Percentiles rank a stretch among this genome's conserved stretches.
phyloP scores from a whole-genome alignment of 208 protist genomes.

The Trypanosoma scelopori region DNA sequence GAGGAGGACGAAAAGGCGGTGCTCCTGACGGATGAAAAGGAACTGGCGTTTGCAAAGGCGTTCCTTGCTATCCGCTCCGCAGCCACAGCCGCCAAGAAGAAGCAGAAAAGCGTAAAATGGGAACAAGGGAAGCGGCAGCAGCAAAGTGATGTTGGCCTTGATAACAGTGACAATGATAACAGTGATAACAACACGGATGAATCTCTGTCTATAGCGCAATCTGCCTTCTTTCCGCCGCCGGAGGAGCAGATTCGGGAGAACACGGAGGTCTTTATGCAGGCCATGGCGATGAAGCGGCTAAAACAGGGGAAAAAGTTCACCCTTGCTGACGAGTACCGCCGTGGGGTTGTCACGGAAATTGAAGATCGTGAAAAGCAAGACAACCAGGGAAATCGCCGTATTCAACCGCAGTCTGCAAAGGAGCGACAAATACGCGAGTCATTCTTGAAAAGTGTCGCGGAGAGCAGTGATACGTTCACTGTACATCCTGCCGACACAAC shows the following conservation, averaged over 20 bases:
- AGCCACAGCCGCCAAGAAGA: conserved; percentile 36
- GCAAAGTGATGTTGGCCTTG: neutral
- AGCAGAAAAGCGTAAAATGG: conserved; percentile 20
- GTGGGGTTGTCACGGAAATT: conserved; percentile 46
- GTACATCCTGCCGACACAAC: conserved; percentile 18
- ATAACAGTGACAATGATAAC: conserved; percentile 16
- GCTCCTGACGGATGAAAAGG: conserved; percentile 75
- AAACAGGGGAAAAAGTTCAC: conserved; percentile 45
- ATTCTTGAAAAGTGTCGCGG: conserved; percentile 66
- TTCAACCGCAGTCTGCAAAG: conserved; percentile 64
- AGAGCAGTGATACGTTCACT: conserved; percentile 53
- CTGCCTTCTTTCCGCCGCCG: conserved; percentile 67
- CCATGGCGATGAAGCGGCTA: conserved; percentile 39
- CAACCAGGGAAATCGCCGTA: conserved; percentile 15
- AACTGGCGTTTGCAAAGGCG: conserved; percentile 79
- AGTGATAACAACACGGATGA: conserved; percentile 16
- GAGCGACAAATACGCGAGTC: conserved; percentile 62
- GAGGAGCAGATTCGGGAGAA: conserved; percentile 76
- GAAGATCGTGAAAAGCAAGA: conserved; percentile 10
- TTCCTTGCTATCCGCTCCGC: conserved; percentile 76
- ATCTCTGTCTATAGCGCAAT: conserved; percentile 20
- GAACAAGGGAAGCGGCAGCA: conserved; percentile 6
- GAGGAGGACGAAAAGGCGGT: conserved; percentile 85
- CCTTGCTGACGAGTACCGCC: conserved; percentile 80
- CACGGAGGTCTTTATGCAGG: conserved; percentile 49